These are phyloP conservation scores for Physcomitrellopsis africana DNA, from an alignment of 225 moss, liverwort and hornwort genomes.

Conservation along the genomic window DNA sequence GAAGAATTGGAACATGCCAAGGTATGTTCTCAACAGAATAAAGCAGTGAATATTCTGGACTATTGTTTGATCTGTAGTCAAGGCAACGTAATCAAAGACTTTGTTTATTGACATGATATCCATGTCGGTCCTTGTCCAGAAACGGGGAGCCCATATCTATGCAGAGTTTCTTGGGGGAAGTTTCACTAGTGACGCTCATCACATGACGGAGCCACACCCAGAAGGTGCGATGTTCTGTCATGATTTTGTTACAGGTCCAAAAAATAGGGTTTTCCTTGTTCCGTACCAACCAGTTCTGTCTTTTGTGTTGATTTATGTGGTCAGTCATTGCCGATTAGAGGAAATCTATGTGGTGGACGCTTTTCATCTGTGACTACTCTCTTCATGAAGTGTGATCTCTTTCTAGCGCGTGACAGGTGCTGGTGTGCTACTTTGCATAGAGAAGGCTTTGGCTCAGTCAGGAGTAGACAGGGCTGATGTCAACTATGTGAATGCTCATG, in stretches of 20 bases:
- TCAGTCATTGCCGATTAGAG: constrained; percentile 19
- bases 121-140: constrained; percentile 42
- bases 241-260: constrained; percentile 17
- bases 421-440: constrained; percentile 86
- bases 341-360: constrained; percentile 18
- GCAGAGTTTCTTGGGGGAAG: constrained; percentile 93
- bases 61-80: no score
- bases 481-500: constrained; percentile 73
- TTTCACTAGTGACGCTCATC: constrained; percentile 93
- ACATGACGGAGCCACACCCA: constrained; percentile 94
- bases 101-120: constrained; percentile 6
- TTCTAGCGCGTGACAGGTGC: constrained; percentile 60
- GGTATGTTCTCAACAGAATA: constrained; percentile 36
- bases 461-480: constrained; percentile 78
- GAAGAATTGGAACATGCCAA: constrained; percentile 92
- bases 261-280: constrained; percentile 15
- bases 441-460: no score
- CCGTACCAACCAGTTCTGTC: not conserved
- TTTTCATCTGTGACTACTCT: not conserved
- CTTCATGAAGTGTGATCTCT: constrained; percentile 36
- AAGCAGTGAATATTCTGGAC: not conserved
- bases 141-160: constrained; percentile 85
- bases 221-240: constrained; percentile 53
- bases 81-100: not conserved
- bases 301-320: constrained; percentile 11